phyloP scores from a whole-genome alignment of 352 stramenopile genomes.

The Saprolegnia parasitica region DNA sequence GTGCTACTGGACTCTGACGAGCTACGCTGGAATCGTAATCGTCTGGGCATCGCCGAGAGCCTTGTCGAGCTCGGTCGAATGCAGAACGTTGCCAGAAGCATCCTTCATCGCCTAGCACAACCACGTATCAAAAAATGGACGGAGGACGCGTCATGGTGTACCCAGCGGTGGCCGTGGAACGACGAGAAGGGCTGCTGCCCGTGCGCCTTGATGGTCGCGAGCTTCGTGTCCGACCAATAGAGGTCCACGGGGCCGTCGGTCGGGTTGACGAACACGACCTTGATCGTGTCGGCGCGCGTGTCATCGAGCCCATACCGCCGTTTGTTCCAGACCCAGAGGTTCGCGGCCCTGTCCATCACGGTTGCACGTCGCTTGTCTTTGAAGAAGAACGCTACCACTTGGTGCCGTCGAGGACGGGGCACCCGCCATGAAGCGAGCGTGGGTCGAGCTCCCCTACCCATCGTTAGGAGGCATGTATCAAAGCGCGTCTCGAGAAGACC shows the following conservation, averaged over 20 bases:
- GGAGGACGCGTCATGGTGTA: background rate
- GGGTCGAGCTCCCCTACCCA: conserved; percentile 62
- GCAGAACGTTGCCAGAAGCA: conserved; percentile 39
- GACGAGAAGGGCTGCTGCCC: conserved; percentile 53
- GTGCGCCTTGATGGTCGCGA: conserved; percentile 52
- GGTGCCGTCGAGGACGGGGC: conserved; percentile 90
- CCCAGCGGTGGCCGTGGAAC: conserved; percentile 63
- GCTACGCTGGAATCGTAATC: conserved; percentile 40
- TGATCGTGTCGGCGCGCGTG: conserved; percentile 39
- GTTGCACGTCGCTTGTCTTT: background rate
- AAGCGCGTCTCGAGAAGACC: conserved; percentile 37
- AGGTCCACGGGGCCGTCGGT: conserved; percentile 45
- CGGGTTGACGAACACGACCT: conserved; percentile 66
- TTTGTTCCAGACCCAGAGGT: conserved; percentile 97
- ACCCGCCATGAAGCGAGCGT: conserved; percentile 88
- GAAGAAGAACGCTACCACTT: conserved; percentile 69
- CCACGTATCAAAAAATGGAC: background rate
- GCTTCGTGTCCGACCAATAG: conserved; percentile 66
- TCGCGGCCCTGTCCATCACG: conserved; percentile 59
- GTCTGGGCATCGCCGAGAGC: conserved; percentile 49
- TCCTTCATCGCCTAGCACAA: conserved; percentile 41
- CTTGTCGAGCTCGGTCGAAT: conserved; percentile 46
- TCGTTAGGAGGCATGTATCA: conserved; percentile 2
- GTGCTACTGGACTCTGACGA: conserved; percentile 28
- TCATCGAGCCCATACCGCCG: conserved; percentile 57